Conservation (phyloP, 768 basidiomycete species). For the Suillus paluster region DNA sequence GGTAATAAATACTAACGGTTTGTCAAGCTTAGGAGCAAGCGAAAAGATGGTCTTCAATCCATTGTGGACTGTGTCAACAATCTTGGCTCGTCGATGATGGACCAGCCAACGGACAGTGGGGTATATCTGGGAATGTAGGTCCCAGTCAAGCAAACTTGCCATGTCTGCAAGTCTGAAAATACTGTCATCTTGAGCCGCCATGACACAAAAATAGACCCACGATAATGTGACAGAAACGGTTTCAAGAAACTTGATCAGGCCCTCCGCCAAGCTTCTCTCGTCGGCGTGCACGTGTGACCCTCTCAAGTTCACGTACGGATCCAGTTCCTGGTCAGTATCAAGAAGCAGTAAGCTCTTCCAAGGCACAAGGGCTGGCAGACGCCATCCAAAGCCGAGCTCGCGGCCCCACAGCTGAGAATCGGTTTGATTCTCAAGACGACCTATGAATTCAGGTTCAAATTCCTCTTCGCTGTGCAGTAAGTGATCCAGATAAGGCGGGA, state of each 20-base stretch:
- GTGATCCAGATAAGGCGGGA: conserved; percentile 79
- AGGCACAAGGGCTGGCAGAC: conserved; percentile 73
- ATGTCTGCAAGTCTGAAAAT: conserved; percentile 70
- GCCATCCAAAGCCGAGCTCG: conserved; percentile 74
- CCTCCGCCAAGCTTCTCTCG: conserved; percentile 69
- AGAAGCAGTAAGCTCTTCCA: conserved; percentile 92
- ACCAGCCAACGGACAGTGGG: conserved; percentile 94
- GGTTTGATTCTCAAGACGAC: conserved; percentile 56
- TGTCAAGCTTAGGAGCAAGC: conserved; percentile 65
- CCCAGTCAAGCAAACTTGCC: conserved; percentile 81
- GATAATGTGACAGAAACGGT: conserved; percentile 75
- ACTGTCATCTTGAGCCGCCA: neutral
- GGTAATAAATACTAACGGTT: conserved; percentile 51
- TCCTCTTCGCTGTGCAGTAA: conserved; percentile 72
- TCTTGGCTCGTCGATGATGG: conserved; percentile 85
- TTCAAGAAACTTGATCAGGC: conserved; percentile 76
- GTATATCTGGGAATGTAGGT: conserved; percentile 80
- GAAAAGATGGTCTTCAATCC: conserved; percentile 84
- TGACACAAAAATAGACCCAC: conserved; percentile 46
- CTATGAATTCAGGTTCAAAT: conserved; percentile 53
- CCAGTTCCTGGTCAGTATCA: conserved; percentile 59
- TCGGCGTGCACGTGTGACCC: conserved; percentile 64
- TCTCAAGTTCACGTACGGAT: conserved; percentile 62
- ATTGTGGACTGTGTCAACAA: conserved; percentile 83
- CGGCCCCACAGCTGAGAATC: conserved; percentile 63